Conservation (phyloP, 169 alveolate species). For the Eimeria acervulina region DNA sequence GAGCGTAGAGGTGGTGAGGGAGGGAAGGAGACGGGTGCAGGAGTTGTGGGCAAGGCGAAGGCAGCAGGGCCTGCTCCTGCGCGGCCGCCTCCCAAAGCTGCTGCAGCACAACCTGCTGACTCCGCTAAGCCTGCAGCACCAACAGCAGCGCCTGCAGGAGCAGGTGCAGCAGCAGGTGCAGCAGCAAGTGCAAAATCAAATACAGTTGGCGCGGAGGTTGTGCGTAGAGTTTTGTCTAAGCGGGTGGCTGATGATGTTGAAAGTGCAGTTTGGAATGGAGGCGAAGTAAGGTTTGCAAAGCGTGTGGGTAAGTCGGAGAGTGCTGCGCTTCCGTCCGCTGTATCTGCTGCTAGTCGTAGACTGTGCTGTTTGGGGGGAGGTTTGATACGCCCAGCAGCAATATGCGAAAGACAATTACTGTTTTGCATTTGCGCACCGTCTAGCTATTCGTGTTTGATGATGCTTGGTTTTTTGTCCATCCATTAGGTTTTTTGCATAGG, state of each 20-base stretch:
- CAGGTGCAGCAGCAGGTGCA: not conserved
- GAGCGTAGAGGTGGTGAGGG: not conserved
- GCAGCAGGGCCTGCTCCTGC: constrained; percentile 9
- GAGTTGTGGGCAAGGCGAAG: not conserved
- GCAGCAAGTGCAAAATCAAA: not conserved
- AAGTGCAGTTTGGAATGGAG: not conserved
- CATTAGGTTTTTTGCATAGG: not conserved
- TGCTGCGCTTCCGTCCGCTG: not conserved
- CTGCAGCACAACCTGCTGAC: not conserved
- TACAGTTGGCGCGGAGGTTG: not conserved
- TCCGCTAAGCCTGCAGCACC: not conserved
- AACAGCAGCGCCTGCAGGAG: not conserved
- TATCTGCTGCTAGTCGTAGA: not conserved
- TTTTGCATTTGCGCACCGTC: not conserved
- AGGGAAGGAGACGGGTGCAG: not conserved
- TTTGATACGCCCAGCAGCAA: not conserved
- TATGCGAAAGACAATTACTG: not conserved
- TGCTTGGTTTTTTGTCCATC: not conserved
- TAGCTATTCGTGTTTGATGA: not conserved
- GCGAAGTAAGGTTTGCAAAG: not conserved
- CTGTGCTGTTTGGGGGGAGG: not conserved
- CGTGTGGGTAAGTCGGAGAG: not conserved
- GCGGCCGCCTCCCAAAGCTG: not conserved
- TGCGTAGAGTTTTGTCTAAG: constrained; percentile 14
- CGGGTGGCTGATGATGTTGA: not conserved